Evolutionary conservation across 352 stramenopile species (phyloP), one percentile per base, ranked within the genome.

Genomic region (Globisporangium orthogonon): DNA sequence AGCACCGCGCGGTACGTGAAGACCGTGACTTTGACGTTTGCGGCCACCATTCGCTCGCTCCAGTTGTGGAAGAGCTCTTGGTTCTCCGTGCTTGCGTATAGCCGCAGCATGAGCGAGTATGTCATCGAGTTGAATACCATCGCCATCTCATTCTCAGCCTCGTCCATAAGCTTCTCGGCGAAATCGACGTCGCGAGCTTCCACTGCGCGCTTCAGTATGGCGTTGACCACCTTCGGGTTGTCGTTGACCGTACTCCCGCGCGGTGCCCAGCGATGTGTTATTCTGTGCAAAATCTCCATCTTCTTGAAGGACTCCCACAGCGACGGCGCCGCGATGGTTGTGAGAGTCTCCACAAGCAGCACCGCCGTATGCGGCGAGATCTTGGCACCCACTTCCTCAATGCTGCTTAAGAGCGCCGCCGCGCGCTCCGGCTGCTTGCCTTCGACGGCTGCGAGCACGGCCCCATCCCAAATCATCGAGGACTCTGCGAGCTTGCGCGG

Each of bases 81-180:
- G 56, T 87, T 61, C 28, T 76, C 72, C 33, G 61, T 65, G 14
- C 56, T 69, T 33, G 77, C 76, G 33, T 83, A 87, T 52, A 90
- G 60, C 29, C 74, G 70, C 41, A 90, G 60, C 77, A 90, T 83
- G 30, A 91, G 50, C 49, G 78, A 83, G 53, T 86, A 89, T 11
- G 78, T 88, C 81, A 89, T 89, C 11, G 74, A 79, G 50, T 86
- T 89, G 14, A 81, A 66, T 44, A 67, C 3, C 39, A 87, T 69
- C 0, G 58, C 51, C 14, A 89, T 58, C 50, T 71, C 50, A 1
- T 67, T 54, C 35, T 69, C 50, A 2, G 74, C 78, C 1, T 85
- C 66, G 0, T 48, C 47, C 6, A 89, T 65, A 50, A 91, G 69
- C 55, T 69, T 61, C 55, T 91, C 78, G 10, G 78, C 81, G 51